Evolutionary conservation across 1,284 basidiomycete genomes (phyloP), one percentile per base, ranked within the genome.

Genomic region (Inonotus obliquus): DNA sequence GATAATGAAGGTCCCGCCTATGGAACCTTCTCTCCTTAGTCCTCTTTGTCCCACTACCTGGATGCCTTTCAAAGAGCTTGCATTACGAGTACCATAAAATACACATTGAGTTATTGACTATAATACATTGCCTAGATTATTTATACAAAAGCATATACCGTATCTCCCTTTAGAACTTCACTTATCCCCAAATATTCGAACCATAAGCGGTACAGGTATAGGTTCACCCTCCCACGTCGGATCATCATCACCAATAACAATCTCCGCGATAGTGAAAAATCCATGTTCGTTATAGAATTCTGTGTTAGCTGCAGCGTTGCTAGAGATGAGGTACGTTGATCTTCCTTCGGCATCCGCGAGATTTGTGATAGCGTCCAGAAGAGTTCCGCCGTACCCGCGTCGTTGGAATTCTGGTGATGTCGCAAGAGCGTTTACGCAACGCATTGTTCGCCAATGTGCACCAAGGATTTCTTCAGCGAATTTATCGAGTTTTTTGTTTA

Each of bases 251-350:
- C 67, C 69, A 25, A 69, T 54, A 1, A 58, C 14, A 19, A 66
- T 59, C 27, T 66, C 57, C 0, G 48, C 62, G 14, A 66, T 59
- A n/a, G 58, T 60, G 21, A 61, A 60, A 54, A 67, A 69, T n/a
- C 67, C 67, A 47, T 64, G 64, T 25, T 60, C 60, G 59, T 68
- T 65, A 57, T 69, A 69, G 57, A 69, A 69, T 21, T 54, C 62
- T 2, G 65, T 66, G 53, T 69, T 69, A 4, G 25, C 23, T 44
- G 41, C 41, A 14, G 59, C 35, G 47, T 69, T 68, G 39, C 67
- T 68, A 13, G 67, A 69, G 21, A 60, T 27, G 19, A 69, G 64
- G 38, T 58, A 65, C 1, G 67, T 64, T 19, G 66, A 62, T 11
- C 66, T 58, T 23, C 64, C 58, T 45, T 69, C 63, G 11, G 53